Base-by-base conservation (phyloP, 179 eudicot species). In the Beta lomatogona region DNA sequence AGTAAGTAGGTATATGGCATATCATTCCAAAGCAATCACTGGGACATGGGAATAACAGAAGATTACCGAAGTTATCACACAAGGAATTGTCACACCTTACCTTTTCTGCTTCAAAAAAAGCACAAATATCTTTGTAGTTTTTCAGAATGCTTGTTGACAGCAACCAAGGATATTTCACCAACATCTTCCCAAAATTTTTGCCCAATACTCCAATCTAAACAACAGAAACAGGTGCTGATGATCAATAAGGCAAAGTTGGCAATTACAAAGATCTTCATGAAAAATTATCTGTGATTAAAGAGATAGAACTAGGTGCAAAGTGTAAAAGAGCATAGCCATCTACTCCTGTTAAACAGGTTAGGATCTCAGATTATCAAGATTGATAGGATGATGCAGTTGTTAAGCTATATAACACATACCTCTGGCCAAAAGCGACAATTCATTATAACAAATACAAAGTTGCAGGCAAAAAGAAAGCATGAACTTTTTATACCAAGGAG, bases 161-260 rank as follows among this genome's bases (percentile, higher is more conserved):
- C 75, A 95, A 79, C 99, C 99, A 95, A 36, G 99, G 99, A 87
- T 95, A 95, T 77, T 90, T 94, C 82, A 86, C 67, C 86, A 95
- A 77, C 84, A 95, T 89, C 82, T 79, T 87, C 68, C 92, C 89
- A 66, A 88, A 66, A 76, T 86, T 88, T 66, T 81, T 81, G 46
- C 82, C 82, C 69, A 64, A 65, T 57, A 73, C 85, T 83, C 89
- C 91, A 57, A 85, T 88, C 99, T 95, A 86, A 67, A 81, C 83
- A 31, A 74, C 22, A 79, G 46, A 67, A 78, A 36, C 71, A 59
- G 9, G 13, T 25, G 52, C 22, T 44, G 28, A 75, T 71, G 45
- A 28, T 64, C 71, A 73, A 48, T 71, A 48, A 67, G 68, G 65
- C 55, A 84, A 67, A 82, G 61, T 64, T 16, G 69, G 25, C 71